Percentiles rank a stretch among this genome's conserved stretches.
These are phyloP conservation scores for Eucalyptus tenuipes DNA, from an alignment of 345 rosid species.

Conservation along the genomic window DNA sequence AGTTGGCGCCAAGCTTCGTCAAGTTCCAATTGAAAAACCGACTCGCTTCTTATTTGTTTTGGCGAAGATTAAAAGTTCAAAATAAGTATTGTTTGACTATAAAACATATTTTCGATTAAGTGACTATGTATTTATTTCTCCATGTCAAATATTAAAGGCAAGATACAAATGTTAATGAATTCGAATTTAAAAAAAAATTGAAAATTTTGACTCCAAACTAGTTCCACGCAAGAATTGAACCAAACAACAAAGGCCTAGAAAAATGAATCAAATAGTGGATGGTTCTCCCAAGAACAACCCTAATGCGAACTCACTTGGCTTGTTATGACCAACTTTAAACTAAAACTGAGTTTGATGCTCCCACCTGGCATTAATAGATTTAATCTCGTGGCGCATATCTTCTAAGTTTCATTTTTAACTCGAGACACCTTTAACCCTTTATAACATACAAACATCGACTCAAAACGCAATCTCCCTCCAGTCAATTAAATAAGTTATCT, in stretches of 20 bases:
- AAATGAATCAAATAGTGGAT: background rate
- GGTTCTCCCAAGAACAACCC: background rate
- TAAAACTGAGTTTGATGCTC: background rate
- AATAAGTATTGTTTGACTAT: background rate
- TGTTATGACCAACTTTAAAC: background rate
- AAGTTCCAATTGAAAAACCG: rapidly evolving
- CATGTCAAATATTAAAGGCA: background rate
- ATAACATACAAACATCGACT: background rate
- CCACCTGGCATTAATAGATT: background rate
- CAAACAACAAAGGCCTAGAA: background rate
- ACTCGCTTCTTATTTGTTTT: background rate
- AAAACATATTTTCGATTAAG: background rate
- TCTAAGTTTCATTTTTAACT: background rate
- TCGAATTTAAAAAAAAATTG: background rate
- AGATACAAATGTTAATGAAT: background rate
- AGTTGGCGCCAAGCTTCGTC: background rate
- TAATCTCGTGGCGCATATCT: background rate
- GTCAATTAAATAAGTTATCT: background rate
- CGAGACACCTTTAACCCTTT: background rate
- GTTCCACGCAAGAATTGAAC: background rate
- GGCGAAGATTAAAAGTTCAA: background rate
- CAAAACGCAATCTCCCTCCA: background rate
- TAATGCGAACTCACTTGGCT: background rate
- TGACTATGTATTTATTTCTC: background rate
- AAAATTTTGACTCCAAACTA: background rate